These are phyloP conservation scores for Sanguinoderma infundibulare DNA, from an alignment of 1,284 basidiomycete species.

Conservation along the genomic window DNA sequence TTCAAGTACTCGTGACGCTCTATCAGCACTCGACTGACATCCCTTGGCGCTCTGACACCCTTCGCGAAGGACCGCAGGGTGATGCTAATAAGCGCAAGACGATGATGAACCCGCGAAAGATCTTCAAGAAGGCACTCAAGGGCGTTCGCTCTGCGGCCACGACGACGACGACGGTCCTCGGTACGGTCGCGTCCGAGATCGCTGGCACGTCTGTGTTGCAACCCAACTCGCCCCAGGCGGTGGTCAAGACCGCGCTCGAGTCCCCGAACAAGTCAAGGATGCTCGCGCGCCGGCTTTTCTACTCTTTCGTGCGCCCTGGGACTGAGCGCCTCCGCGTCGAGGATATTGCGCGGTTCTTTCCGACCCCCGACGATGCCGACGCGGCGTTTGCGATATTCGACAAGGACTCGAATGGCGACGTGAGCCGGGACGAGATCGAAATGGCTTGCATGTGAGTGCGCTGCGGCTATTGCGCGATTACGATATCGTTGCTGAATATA, in stretches of 20 bases:
- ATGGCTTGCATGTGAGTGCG: constrained; percentile 67
- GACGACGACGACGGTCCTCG: constrained; percentile 83
- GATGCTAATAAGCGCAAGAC: constrained; percentile 41
- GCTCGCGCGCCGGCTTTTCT: constrained; percentile 85
- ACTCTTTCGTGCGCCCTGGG: constrained; percentile 79
- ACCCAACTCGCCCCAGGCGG: constrained; percentile 85
- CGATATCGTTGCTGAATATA: neutral
- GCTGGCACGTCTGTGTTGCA: constrained; percentile 81
- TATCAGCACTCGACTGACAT: constrained; percentile 82
- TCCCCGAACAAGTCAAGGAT: constrained; percentile 85
- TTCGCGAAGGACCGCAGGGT: constrained; percentile 48
- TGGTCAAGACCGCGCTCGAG: constrained; percentile 80
- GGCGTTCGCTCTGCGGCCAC: constrained; percentile 76
- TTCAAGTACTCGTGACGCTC: constrained; percentile 73
- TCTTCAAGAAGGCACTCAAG: constrained; percentile 76
- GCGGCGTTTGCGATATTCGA: constrained; percentile 80
- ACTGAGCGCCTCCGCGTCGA: constrained; percentile 64
- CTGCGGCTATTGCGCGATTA: neutral
- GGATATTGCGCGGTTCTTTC: constrained; percentile 81
- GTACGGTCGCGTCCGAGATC: constrained; percentile 78
- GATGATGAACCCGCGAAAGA: constrained; percentile 56
- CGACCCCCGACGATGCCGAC: constrained; percentile 67
- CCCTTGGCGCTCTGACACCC: constrained; percentile 70
- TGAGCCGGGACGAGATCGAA: constrained; percentile 76
- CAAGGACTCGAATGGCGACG: constrained; percentile 84